Evolutionary conservation across 768 basidiomycete genomes (phyloP).

Genomic region (Royoungia palumana): DNA sequence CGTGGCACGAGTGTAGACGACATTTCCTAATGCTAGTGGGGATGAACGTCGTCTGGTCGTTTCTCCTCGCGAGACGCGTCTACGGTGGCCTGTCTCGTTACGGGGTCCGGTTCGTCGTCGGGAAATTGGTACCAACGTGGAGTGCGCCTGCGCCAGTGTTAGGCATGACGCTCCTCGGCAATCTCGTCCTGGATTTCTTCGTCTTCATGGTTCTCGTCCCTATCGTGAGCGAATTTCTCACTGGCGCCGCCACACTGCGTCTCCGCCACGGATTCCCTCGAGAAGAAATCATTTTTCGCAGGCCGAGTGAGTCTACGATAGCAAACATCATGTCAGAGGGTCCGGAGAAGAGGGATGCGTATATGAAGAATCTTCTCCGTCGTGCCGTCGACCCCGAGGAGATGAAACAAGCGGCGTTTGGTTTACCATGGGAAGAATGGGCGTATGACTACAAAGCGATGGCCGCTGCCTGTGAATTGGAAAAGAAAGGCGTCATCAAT

Average conservation of each 20-base stretch:
- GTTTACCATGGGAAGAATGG: conserved; percentile 35
- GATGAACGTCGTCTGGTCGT: conserved; percentile 25
- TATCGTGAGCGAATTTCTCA: conserved; percentile 22
- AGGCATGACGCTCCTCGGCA: conserved; percentile 20
- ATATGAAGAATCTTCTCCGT: conserved; percentile 24
- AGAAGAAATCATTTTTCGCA: conserved; percentile 30
- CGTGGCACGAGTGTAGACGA: conserved; percentile 12
- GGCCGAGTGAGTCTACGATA: conserved; percentile 25
- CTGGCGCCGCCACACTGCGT: conserved; percentile 18
- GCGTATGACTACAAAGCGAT: conserved; percentile 29
- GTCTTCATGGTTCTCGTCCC: conserved; percentile 26
- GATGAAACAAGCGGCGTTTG: conserved; percentile 22
- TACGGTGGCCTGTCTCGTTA: conserved; percentile 26
- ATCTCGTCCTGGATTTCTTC: conserved; percentile 24
- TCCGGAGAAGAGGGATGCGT: conserved; percentile 26
- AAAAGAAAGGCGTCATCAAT: conserved; percentile 18
- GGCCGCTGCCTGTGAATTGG: conserved; percentile 22
- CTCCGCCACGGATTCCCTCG: conserved; percentile 27
- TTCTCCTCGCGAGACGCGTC: conserved; percentile 22
- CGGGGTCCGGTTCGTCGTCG: conserved; percentile 25
- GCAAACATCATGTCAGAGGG: conserved; percentile 22
- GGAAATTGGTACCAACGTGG: conserved; percentile 17
- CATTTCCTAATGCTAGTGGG: conserved; percentile 27
- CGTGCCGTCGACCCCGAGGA: conserved; percentile 30
- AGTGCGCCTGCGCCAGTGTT: conserved; percentile 14